Evolutionary conservation across 1,284 basidiomycete genomes (phyloP), one percentile per base, ranked within the genome.

Genomic region (Ceratobasidium sp.): DNA sequence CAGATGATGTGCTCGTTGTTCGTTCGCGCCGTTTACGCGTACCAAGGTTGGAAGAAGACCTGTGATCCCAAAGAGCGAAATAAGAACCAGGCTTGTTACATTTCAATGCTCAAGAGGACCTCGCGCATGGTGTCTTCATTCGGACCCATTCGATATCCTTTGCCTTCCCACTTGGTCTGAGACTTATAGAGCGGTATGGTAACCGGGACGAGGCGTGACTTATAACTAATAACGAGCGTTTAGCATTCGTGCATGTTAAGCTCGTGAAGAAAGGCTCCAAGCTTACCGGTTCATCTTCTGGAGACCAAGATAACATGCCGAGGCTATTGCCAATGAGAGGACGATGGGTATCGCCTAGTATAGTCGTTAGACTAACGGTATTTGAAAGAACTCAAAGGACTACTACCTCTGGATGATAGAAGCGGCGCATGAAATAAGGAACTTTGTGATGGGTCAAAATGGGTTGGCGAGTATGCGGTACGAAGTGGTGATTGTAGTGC

Each of bases 81-180:
- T 50, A 18, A 58, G 36, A 39, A 58, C 14, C 18, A 3, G 32
- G 16, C 21, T 58, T 1, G 18, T 58, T 21, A 67, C 30, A 53
- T 53, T 32, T 67, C 64, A 55, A 67, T 67, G 50, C 64, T 67
- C 18, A 67, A 26, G 14, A 67, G 64, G 64, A 67, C 64, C 64
- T 67, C 64, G 48, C 64, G 48, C 48, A 67, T 50, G 34, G 50
- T 26, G 14, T 67, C 64, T 36, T 67, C 64, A 10, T 3, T 53
- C 34, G 32, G 48, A 30, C 64, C 64, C 26, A 67, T 28, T 14
- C 50, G 64, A 32, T 67, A 67, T 10, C 64, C 64, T 55, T 67
- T 67, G 34, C 64, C 64, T 28, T 67, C 46, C 64, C 64, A 67
- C 41, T n/a, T 30, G 12, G 64, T 48, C 14, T 21, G 1, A 18